Percentiles rank a stretch among this genome's conserved stretches.
Conservation (phyloP, 2,329 filamentous ascomycete genomes). For the Microdochium bolleyi region DNA sequence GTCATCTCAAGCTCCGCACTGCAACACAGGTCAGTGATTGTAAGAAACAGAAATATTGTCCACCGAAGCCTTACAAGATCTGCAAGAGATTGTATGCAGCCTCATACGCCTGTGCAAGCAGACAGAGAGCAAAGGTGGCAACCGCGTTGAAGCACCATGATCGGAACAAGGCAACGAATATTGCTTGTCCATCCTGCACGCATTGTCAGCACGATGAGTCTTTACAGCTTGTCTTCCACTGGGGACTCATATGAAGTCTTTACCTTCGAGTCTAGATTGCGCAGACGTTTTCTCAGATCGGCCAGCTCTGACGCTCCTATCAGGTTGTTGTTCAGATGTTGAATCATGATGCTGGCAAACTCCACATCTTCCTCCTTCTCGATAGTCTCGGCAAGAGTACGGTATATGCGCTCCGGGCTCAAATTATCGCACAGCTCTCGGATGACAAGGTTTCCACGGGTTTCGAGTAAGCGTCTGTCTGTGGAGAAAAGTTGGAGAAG, state of each 20-base stretch:
- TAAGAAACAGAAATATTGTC: background rate
- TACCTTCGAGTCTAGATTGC: constrained; percentile 83
- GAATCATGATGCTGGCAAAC: constrained; percentile 98
- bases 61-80: constrained; percentile 62
- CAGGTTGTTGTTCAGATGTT: constrained; percentile 97
- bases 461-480: constrained; percentile 83
- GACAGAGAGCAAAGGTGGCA: constrained; percentile 89
- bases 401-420: constrained; percentile 90
- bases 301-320: constrained; percentile 93
- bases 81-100: constrained; percentile 94
- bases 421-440: constrained; percentile 88
- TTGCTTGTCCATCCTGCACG: constrained; percentile 76
- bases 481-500: constrained; percentile 92
- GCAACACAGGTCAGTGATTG: constrained; percentile 8
- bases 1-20: constrained; percentile 98
- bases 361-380: constrained; percentile 98
- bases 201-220: constrained; percentile 1
- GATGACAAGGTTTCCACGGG: constrained; percentile 91
- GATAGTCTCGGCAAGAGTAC: constrained; percentile 90
- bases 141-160: constrained; percentile 99
- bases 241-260: constrained; percentile 4
- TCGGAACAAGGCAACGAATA: constrained; percentile 89
- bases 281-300: constrained; percentile 79
- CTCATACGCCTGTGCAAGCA: constrained; percentile 95
- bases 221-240: background rate